phyloP scores from a whole-genome alignment of 2,329 filamentous ascomycete species.

The Aulographum hederae region DNA sequence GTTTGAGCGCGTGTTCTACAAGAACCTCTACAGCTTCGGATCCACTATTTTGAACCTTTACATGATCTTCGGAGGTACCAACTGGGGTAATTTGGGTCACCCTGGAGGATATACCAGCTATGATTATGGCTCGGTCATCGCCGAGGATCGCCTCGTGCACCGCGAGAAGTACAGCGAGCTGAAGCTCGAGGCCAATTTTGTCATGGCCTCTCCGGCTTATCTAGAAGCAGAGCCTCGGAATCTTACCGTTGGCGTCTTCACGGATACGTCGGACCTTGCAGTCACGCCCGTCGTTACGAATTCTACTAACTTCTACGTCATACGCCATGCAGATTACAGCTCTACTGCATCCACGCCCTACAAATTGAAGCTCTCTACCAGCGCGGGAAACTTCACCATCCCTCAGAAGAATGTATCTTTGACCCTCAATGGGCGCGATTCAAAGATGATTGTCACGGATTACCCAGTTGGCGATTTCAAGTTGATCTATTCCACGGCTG shows the following conservation, averaged over 20 bases:
- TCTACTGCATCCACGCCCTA: constrained; percentile 39
- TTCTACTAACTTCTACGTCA: neutral
- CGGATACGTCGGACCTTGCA: neutral
- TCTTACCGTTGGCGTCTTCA: neutral
- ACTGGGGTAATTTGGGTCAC: constrained; percentile 66
- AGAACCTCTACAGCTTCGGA: constrained; percentile 50
- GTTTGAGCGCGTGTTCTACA: constrained; percentile 63
- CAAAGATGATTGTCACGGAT: constrained; percentile 48
- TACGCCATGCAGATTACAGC: constrained; percentile 47
- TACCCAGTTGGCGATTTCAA: constrained; percentile 42
- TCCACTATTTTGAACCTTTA: constrained; percentile 55
- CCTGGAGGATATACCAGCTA: constrained; percentile 39
- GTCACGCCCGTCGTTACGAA: neutral
- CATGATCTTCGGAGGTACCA: constrained; percentile 67
- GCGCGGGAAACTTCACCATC: constrained; percentile 33
- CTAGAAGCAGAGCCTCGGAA: constrained; percentile 28
- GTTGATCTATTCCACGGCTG: constrained; percentile 49
- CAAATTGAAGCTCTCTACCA: constrained; percentile 36
- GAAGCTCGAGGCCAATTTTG: constrained; percentile 59
- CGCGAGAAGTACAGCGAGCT: constrained; percentile 66
- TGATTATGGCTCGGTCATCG: constrained; percentile 44
- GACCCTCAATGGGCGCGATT: constrained; percentile 43
- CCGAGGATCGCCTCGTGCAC: constrained; percentile 47
- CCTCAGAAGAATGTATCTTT: constrained; percentile 40
- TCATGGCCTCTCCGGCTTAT: constrained; percentile 53